Conservation (phyloP, 2,329 filamentous ascomycete genomes). For the Aspergillus uvarum region DNA sequence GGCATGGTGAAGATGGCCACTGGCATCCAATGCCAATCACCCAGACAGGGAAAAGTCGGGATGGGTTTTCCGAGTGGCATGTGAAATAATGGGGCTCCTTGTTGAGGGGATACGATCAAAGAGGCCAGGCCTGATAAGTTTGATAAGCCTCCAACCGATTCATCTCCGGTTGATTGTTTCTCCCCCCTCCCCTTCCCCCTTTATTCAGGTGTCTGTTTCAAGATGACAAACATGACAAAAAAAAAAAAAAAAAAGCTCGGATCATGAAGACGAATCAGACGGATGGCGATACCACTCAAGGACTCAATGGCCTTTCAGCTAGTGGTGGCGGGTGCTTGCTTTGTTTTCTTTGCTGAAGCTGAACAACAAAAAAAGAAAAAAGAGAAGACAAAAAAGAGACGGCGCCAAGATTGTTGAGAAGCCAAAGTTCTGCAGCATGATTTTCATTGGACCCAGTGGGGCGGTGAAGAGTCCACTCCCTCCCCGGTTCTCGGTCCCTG, state of each 20-base stretch:
- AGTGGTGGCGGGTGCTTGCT: neutral
- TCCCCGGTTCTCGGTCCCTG: slow-evolving; percentile 11
- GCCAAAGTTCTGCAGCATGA: slow-evolving; percentile 6
- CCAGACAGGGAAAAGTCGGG: too few relatives aligned
- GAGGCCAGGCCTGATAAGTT: neutral
- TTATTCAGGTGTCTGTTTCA: too few relatives aligned
- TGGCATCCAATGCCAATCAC: too few relatives aligned
- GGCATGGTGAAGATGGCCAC: neutral
- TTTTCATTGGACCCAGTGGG: slow-evolving; percentile 7
- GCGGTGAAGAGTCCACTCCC: slow-evolving; percentile 12
- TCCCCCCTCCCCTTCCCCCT: neutral
- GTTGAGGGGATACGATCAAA: neutral
- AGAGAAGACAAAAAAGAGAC: neutral
- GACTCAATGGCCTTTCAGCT: neutral
- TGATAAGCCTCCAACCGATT: neutral
- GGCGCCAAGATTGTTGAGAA: slow-evolving; percentile 20
- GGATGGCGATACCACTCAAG: neutral
- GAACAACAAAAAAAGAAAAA: neutral
- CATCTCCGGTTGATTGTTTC: slow-evolving; percentile 1
- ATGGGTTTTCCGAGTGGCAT: neutral
- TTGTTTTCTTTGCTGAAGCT: neutral
- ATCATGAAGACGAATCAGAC: neutral
- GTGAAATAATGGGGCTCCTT: neutral
- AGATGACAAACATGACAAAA: too few relatives aligned
- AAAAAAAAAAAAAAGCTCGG: too few relatives aligned